phyloP scores from a whole-genome alignment of 2,329 filamentous ascomycete genomes.

The Venturia pyrina region DNA sequence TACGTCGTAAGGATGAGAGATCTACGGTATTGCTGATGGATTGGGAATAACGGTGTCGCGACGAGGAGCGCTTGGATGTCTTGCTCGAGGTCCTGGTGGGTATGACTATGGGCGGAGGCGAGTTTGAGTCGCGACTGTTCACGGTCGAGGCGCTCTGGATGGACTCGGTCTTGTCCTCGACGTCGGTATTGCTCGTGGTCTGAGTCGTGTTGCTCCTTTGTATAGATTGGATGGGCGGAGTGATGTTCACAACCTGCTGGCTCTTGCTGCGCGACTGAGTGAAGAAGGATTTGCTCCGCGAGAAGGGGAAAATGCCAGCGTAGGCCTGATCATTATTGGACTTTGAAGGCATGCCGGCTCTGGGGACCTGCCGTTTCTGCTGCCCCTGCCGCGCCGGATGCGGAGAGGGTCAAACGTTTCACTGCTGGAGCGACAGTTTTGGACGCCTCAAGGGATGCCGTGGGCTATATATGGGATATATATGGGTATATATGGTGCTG shows the following conservation, averaged over 20 bases:
- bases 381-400: not conserved
- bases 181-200: not conserved
- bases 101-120: constrained; percentile 1
- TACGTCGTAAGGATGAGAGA: constrained; percentile 8
- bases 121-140: not conserved
- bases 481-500: too few species aligned
- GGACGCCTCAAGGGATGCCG: not conserved
- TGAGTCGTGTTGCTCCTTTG: not conserved
- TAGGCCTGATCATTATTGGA: not conserved
- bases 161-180: not conserved
- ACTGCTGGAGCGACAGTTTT: not conserved
- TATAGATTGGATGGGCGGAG: not conserved
- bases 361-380: not conserved
- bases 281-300: not conserved
- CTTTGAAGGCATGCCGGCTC: not conserved
- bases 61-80: not conserved
- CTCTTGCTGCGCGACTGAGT: not conserved
- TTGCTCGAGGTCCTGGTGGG: constrained; percentile 1
- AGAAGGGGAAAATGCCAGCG: not conserved
- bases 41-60: constrained; percentile 5
- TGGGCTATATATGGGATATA: not conserved
- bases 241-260: not conserved
- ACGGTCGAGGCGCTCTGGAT: not conserved
- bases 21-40: constrained; percentile 6
- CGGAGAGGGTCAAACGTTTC: not conserved